phyloP scores from a whole-genome alignment of 371 early-diverging fungal genomes.

The Globomyces sp. region DNA sequence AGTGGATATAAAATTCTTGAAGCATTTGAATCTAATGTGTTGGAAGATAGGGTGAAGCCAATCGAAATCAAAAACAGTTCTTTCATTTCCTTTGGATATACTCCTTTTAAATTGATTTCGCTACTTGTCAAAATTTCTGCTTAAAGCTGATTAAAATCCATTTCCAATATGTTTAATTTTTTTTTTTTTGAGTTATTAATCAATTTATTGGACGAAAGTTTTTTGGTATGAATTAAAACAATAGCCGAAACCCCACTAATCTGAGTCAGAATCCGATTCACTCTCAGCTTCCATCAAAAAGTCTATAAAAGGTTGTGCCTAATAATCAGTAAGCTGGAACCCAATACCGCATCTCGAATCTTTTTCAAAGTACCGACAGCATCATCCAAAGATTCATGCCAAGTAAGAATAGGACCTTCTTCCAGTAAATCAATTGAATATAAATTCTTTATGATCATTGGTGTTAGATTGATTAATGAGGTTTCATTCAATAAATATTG shows the following conservation, averaged over 20 bases:
- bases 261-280: slow-evolving; percentile 54
- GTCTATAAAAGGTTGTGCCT: slow-evolving; percentile 57
- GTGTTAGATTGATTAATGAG: slow-evolving; percentile 40
- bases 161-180: too few species aligned
- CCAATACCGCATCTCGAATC: slow-evolving; percentile 27
- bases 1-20: slow-evolving; percentile 42
- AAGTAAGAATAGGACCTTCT: slow-evolving; percentile 77
- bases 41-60: slow-evolving; percentile 58
- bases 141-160: too few species aligned
- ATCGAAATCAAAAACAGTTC: neutral
- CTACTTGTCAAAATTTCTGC: slow-evolving; percentile 9
- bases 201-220: too few species aligned
- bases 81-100: slow-evolving; percentile 5
- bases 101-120: slow-evolving; percentile 28
- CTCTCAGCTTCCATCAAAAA: slow-evolving; percentile 68
- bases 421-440: slow-evolving; percentile 83
- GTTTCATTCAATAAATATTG: slow-evolving; percentile 22
- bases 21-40: slow-evolving; percentile 67
- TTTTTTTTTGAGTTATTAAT: too few species aligned
- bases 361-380: slow-evolving; percentile 14
- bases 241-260: neutral
- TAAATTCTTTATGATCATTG: slow-evolving; percentile 61
- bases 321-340: neutral
- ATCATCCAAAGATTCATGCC: slow-evolving; percentile 53
- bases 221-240: too few species aligned